A percentile compares a stretch with the other conserved stretches of the same genome.
These are phyloP conservation scores for Astragalus membranaceus DNA, from an alignment of 306 rosid species.

Conservation along the genomic window DNA sequence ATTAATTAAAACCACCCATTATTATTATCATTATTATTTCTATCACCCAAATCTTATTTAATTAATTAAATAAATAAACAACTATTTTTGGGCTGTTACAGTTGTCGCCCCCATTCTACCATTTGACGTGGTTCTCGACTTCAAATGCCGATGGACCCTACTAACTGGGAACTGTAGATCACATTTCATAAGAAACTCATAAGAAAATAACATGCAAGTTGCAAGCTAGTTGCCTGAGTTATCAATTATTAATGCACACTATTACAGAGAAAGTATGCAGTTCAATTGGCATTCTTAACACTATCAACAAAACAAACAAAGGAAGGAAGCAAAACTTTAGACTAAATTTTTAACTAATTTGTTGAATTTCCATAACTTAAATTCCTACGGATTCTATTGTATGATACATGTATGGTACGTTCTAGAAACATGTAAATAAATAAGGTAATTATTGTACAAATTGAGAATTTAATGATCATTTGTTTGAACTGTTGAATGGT, in stretches of 20 bases:
- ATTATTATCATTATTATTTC: too few species aligned
- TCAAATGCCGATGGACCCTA: conserved; percentile 61
- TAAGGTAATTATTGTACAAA: not conserved
- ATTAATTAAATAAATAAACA: too few species aligned
- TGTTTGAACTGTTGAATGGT: not conserved
- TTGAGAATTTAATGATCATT: not conserved
- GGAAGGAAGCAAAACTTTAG: not conserved
- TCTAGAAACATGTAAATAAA: not conserved
- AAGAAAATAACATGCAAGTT: conserved; percentile 5
- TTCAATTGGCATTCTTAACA: not conserved
- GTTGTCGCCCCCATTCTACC: conserved; percentile 84
- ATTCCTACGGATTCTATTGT: not conserved
- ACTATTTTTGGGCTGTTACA: too few species aligned
- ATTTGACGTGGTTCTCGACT: conserved; percentile 54
- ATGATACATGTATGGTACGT: not conserved
- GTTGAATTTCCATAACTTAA: not conserved
- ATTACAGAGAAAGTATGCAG: too few species aligned
- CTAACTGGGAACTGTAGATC: conserved; percentile 70
- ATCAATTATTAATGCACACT: not conserved
- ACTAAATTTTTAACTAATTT: not conserved
- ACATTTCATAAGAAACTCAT: not conserved
- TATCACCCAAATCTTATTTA: too few species aligned
- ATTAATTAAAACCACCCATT: too few species aligned
- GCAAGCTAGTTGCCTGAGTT: not conserved
- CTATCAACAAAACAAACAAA: not conserved